Conservation (phyloP, 257 asterid species). For the Coffea canephora region DNA sequence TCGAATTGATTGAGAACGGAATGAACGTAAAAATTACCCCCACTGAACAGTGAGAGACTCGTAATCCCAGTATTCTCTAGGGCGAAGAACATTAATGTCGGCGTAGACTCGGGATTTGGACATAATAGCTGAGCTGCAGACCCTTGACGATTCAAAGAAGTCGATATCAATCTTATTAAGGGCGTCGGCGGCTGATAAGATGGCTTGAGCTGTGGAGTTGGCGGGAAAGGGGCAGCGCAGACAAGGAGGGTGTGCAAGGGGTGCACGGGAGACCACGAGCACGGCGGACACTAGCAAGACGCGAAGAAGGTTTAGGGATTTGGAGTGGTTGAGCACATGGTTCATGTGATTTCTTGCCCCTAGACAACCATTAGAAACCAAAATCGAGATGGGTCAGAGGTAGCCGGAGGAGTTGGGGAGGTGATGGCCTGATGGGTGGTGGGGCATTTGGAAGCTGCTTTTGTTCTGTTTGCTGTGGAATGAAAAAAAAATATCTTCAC, state of each 20-base stretch:
- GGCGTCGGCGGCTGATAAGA: background rate
- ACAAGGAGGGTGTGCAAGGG: conserved; percentile 38
- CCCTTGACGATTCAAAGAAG: conserved; percentile 36
- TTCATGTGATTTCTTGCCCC: conserved; percentile 24
- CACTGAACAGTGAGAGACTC: conserved; percentile 71
- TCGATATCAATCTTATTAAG: conserved; percentile 17
- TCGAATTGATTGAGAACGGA: background rate
- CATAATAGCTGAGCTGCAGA: conserved; percentile 55
- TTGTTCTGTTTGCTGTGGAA: background rate
- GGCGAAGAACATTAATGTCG: conserved; percentile 75
- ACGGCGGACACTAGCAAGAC: conserved; percentile 46
- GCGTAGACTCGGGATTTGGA: conserved; percentile 78
- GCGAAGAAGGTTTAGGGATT: conserved; percentile 22
- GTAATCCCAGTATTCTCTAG: conserved; percentile 83
- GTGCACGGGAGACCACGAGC: conserved; percentile 35
- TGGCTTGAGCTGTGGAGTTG: conserved; percentile 15
- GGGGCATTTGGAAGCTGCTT: background rate
- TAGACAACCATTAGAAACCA: background rate
- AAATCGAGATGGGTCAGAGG: background rate
- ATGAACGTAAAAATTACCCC: conserved; percentile 41
- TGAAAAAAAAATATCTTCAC: background rate
- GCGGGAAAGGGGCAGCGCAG: conserved; percentile 5
- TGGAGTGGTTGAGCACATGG: conserved; percentile 13
- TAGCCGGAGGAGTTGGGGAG: background rate
- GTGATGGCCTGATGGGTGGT: background rate